Conservation (phyloP, 148 eudicot species). For the Vaccinium corymbosum region DNA sequence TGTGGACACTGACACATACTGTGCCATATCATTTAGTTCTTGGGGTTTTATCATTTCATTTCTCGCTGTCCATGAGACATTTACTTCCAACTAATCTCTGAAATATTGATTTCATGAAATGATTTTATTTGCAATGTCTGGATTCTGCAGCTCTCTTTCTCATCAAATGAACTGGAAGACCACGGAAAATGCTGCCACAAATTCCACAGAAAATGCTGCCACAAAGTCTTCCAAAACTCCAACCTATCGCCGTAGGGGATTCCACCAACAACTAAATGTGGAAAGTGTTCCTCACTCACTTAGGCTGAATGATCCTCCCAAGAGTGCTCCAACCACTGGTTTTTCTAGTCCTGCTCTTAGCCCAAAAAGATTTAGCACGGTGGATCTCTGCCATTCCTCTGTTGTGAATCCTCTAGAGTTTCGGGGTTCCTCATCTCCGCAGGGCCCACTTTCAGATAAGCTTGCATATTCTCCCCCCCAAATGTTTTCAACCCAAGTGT, state of each 20-base stretch:
- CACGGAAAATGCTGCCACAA: conserved; percentile 28
- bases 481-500: conserved; percentile 17
- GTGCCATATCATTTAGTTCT: background rate
- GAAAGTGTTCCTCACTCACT: conserved; percentile 31
- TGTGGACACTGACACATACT: background rate
- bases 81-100: background rate
- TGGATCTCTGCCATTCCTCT: conserved; percentile 36
- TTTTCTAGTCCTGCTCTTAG: conserved; percentile 68
- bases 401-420: conserved; percentile 25
- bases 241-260: conserved; percentile 33
- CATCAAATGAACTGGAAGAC: conserved; percentile 21
- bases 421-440: conserved; percentile 29
- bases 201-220: conserved; percentile 32
- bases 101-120: background rate
- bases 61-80: background rate
- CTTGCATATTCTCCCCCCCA: conserved; percentile 16
- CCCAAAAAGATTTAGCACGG: conserved; percentile 54
- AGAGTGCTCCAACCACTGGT: conserved; percentile 69
- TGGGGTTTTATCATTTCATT: background rate
- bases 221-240: conserved; percentile 33
- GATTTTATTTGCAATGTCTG: background rate
- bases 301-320: conserved; percentile 38
- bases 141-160: conserved; percentile 19
- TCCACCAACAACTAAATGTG: conserved; percentile 24
- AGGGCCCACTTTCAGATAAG: conserved; percentile 26